Evolutionary conservation across 2,329 filamentous ascomycete genomes (phyloP), one percentile per base, ranked within the genome.

Genomic region (Penicillium sclerotigenum): DNA sequence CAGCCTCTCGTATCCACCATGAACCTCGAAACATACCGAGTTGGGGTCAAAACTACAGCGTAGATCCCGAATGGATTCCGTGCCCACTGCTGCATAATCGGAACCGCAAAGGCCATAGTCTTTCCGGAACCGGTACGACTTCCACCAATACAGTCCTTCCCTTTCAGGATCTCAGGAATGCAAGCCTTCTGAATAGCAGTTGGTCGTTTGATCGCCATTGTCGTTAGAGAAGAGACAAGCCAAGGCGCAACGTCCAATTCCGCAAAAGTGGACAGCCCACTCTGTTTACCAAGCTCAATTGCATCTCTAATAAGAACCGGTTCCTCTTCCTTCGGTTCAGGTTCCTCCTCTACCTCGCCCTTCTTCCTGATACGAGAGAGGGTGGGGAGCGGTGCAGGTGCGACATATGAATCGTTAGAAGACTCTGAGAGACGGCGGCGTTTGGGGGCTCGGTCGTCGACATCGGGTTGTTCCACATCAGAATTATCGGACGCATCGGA

Each of bases 41-140:
- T 96, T 20, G 91, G 92, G 9, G 94, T 99, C 68, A 99, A 77
- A 14, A 99, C 84, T 6, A 99, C 79, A 2, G 86, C 93, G 73
- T 90, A 99, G 65, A 97, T 93, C 41, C 91, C 94, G 57, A 88
- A 87, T 0, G 94, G 94, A 76, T 99, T 92, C 69, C 91, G 84
- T 2, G 93, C 86, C 91, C 92, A 97, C 73, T 88, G 88, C 72
- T 97, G 93, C 60, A 99, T 78, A 58, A 99, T 96, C 0, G 94
- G 94, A 10, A 92, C 91, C 1, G 93, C 90, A 74, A 99, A 99
- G 1, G 94, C 92, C 41, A 97, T 87, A 4, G 94, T 99, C 79
- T 99, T 99, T 76, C 94, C 94, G 13, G 93, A 97, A 79, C 94
- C 94, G 0, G 94, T 99, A 60, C 91, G 83, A 69, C 90, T 96